These are phyloP conservation scores for Aspergillus bridgeri DNA, from an alignment of 495 filamentous ascomycete genomes.

Conservation along the genomic window DNA sequence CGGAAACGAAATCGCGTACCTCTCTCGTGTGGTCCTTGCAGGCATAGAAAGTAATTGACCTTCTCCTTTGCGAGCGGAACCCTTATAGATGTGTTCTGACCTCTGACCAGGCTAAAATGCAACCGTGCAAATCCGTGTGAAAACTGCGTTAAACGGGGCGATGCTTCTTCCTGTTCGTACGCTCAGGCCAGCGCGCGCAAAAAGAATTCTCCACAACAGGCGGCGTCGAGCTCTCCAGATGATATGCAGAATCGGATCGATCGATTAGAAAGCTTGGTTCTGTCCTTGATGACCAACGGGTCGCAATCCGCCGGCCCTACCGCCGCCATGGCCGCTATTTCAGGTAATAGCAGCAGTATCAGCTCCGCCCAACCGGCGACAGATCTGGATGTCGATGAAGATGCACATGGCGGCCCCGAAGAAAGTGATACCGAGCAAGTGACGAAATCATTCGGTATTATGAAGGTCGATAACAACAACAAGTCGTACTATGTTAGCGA, in stretches of 20 bases:
- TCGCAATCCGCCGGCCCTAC: slow-evolving; percentile 59
- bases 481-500: slow-evolving; percentile 85
- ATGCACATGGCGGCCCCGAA: slow-evolving; percentile 47
- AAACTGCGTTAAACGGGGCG: slow-evolving; percentile 88
- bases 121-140: slow-evolving; percentile 90
- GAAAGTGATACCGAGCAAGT: slow-evolving; percentile 88
- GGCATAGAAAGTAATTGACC: slow-evolving; percentile 82
- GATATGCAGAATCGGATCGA: slow-evolving; percentile 99
- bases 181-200: slow-evolving; percentile 73
- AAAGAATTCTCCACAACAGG: slow-evolving; percentile 62
- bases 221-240: slow-evolving; percentile 65
- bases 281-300: slow-evolving; percentile 95
- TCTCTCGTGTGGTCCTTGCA: slow-evolving; percentile 88
- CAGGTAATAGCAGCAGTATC: slow-evolving; percentile 57
- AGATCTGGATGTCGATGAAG: slow-evolving; percentile 59
- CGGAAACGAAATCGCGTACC: slow-evolving; percentile 93
- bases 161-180: slow-evolving; percentile 84
- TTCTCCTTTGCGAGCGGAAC: slow-evolving; percentile 11
- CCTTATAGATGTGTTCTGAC: slow-evolving; percentile 25
- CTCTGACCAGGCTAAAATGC: slow-evolving; percentile 72
- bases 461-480: slow-evolving; percentile 81
- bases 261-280: slow-evolving; percentile 87
- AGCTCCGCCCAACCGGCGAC: slow-evolving; percentile 40
- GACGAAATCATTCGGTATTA: slow-evolving; percentile 77
- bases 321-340: slow-evolving; percentile 61